Evolutionary conservation across 805 yeast genomes (phyloP).

Genomic region (Kodamaea sagamina): DNA sequence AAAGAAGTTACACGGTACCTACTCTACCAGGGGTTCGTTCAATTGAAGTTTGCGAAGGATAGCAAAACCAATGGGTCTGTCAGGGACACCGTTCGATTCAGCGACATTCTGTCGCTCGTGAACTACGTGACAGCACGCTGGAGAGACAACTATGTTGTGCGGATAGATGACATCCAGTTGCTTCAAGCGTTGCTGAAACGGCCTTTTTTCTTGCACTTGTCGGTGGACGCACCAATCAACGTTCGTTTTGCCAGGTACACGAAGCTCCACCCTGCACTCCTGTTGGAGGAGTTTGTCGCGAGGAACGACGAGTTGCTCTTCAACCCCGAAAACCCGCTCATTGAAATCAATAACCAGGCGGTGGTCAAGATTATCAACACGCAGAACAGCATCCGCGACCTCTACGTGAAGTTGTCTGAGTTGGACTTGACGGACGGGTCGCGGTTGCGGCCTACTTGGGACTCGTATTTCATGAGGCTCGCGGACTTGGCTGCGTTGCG

Average conservation of each 20-base stretch:
- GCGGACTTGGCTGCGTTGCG: conserved; percentile 92
- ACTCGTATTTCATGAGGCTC: conserved; percentile 88
- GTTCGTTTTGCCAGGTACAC: conserved; percentile 45
- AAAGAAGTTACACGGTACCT: conserved; percentile 62
- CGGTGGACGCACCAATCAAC: conserved; percentile 70
- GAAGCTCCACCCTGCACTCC: conserved; percentile 14
- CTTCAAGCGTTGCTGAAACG: conserved; percentile 57
- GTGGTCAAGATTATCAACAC: conserved; percentile 44
- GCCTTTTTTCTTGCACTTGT: conserved; percentile 81
- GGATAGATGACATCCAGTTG: conserved; percentile 44
- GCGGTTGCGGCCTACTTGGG: conserved; percentile 91
- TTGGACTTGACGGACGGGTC: conserved; percentile 35
- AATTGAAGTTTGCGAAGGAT: neutral
- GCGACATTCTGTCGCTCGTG: conserved; percentile 46
- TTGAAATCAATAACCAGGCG: conserved; percentile 63
- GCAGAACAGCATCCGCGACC: conserved; percentile 34
- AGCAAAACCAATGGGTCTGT: neutral
- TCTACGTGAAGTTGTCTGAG: conserved; percentile 43
- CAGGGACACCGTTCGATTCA: conserved; percentile 31
- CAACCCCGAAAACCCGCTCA: conserved; percentile 49
- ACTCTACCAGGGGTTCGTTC: conserved; percentile 52
- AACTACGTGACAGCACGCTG: conserved; percentile 68
- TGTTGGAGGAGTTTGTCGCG: conserved; percentile 40
- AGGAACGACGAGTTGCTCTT: conserved; percentile 41
- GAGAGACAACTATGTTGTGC: conserved; percentile 61